Evolutionary conservation across 2,329 filamentous ascomycete species (phyloP).

Genomic region (Parascedosporium putredinis): DNA sequence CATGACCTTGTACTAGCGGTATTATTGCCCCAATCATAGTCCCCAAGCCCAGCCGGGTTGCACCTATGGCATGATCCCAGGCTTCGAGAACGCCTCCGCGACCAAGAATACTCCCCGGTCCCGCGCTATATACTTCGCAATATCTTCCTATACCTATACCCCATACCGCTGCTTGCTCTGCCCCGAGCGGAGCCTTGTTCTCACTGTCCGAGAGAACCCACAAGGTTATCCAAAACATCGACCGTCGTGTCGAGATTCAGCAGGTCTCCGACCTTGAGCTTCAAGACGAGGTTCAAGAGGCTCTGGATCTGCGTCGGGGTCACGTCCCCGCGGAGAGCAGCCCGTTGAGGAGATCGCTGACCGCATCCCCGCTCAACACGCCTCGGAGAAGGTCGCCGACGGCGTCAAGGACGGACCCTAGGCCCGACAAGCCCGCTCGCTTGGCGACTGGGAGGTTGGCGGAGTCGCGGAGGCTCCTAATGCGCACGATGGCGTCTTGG

Average conservation of each 20-base stretch:
- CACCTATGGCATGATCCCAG: no score
- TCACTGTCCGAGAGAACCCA: background rate
- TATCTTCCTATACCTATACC: no score
- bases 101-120: no score
- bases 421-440: background rate
- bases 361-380: background rate
- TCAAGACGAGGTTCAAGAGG: background rate
- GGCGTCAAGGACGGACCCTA: background rate
- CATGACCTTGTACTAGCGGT: no score
- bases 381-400: background rate
- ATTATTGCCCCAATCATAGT: no score
- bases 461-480: background rate
- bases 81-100: no score
- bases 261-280: background rate
- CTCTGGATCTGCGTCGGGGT: background rate
- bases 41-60: no score
- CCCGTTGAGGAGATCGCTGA: background rate
- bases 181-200: no score
- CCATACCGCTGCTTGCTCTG: no score
- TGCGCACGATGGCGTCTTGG: background rate
- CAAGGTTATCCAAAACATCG: background rate
- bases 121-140: no score
- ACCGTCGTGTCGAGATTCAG: background rate
- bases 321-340: background rate
- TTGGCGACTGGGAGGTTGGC: background rate